Conservation (phyloP, 2,329 filamentous ascomycete genomes). For the Alternaria angustiovoidea region DNA sequence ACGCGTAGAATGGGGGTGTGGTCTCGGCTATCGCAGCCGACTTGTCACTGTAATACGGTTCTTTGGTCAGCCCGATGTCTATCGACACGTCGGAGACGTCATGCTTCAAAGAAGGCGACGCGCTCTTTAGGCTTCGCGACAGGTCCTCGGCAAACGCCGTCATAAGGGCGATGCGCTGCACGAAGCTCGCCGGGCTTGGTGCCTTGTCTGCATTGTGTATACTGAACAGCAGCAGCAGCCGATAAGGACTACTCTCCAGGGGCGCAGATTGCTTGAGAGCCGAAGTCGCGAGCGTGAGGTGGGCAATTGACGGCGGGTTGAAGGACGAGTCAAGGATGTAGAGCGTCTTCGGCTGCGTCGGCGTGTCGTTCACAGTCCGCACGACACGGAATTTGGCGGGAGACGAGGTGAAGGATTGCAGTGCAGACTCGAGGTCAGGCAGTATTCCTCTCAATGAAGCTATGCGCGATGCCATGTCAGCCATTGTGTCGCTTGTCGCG, state of each 20-base stretch:
- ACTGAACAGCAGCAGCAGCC: conserved; percentile 67
- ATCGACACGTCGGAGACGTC: conserved; percentile 45
- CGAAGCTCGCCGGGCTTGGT: conserved; percentile 72
- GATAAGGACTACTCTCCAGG: conserved; percentile 49
- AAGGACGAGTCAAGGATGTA: conserved; percentile 73
- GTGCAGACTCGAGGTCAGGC: conserved; percentile 43
- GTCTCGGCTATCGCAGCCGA: conserved; percentile 63
- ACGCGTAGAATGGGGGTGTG: conserved; percentile 45
- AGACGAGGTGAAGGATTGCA: conserved; percentile 45
- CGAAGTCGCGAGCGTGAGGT: conserved; percentile 63
- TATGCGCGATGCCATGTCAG: conserved; percentile 42
- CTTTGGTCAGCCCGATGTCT: conserved; percentile 75
- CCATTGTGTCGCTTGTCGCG: conserved; percentile 14
- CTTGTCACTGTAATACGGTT: conserved; percentile 79
- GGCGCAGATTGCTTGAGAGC: conserved; percentile 55
- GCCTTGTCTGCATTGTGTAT: conserved; percentile 72
- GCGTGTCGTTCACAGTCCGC: conserved; percentile 44
- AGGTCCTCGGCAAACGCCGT: conserved; percentile 69
- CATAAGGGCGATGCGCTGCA: conserved; percentile 75
- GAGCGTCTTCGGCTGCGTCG: conserved; percentile 54
- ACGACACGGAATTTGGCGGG: conserved; percentile 48
- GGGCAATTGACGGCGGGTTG: conserved; percentile 70
- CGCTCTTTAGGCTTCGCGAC: conserved; percentile 28
- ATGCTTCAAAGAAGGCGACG: conserved; percentile 4
- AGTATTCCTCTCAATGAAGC: conserved; percentile 36